Base-by-base conservation (phyloP, 495 filamentous ascomycete species). In the Xylaria intraflava region DNA sequence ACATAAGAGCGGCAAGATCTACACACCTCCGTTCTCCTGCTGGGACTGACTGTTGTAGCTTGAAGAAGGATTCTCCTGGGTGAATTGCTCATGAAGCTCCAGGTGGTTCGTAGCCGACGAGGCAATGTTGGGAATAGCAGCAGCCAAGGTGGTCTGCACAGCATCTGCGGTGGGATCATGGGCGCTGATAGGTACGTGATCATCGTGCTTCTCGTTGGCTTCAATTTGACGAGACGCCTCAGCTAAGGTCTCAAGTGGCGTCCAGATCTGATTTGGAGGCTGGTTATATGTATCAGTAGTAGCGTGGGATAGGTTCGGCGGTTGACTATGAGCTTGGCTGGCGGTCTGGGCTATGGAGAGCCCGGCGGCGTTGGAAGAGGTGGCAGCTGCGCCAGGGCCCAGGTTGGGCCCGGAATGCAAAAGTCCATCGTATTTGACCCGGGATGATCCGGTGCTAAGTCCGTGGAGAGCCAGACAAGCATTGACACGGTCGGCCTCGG, bases 211-310 rank as follows among this genome's bases (percentile, higher is more conserved):
- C 29, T 80, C 76, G 56, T 65, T 70, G 31, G 77, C 61, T 41
- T 75, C 83, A 14, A 87, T 78, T 61, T 85, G 86, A 45, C 87
- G 74, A 36, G 88, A 90, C 2, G 87, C 89, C 65, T 95, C 89
- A 38, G 89, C 89, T 26, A 95, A 71, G 7, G 88, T 84, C 55
- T 89, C 85, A 22, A 95, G 73, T 0, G 86, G 85, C 51, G 87
- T 84, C 74, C 87, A 89, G 47, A 78, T 80, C 53, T 78, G 82
- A 36, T 69, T 73, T 16, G 17, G 10, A 38, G 10, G 35, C 10
- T 38, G 35, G 9, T 29, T 29, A 29, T 38, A n/a, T 2, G 5
- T 3, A 19, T 19, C 17, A 7, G 35, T 6, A 38, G 5, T 38
- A 38, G 39, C 30, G 23, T 56, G 44, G 8, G 43, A 31, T 11